Base-by-base conservation (phyloP, 2,329 filamentous ascomycete species). In the Verticillium nonalfalfae region DNA sequence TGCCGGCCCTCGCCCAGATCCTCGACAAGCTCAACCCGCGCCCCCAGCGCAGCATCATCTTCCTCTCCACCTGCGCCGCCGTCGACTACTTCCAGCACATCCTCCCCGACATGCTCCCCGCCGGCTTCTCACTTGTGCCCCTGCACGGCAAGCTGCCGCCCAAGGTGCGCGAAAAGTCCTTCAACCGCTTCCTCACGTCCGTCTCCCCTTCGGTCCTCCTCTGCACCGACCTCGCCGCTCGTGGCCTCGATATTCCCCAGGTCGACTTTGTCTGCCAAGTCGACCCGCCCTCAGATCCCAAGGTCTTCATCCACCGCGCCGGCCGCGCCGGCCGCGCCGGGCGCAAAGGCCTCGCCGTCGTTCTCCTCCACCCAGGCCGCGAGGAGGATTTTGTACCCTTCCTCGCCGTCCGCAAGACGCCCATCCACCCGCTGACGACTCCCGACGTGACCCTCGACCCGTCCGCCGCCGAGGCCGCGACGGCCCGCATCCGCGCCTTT, bases 331-430 rank as follows among this genome's bases (percentile, higher is more conserved):
- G 95, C 0, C 85, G 95, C 26, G 97, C 97, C 71, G 93, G 93
- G 0, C 84, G 94, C 64, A 88, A 89, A 64, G 95, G 95, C 0
- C 77, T 97, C 21, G 92, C 93, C 14, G 85, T 98, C 1, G 88
- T 96, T 0, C 88, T 99, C 72, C 81, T 99, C 18, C 91, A 90
- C 7, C 90, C 91, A 0, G 93, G 93, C 1, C 82, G 87, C 18
- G 95, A 98, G 75, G 91, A 95, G 73, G 93, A 96, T 69, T 98
- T 97, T 70, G 82, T 97, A 1, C 84, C 88, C 1, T 98, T 97
- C 68, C 80, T 99, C 3, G 88, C 90, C 57, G 87, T 97, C 18
- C 87, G 93, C 21, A 91, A 96, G 73, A 97, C 93, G 0, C 93
- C 93, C 0, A 90, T 97, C 36, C 75, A 80, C 1, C 85, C 81